Evolutionary conservation across 495 filamentous ascomycete species (phyloP), one percentile per base, ranked within the genome.

Genomic region (Rostrohypoxylon terebratum): DNA sequence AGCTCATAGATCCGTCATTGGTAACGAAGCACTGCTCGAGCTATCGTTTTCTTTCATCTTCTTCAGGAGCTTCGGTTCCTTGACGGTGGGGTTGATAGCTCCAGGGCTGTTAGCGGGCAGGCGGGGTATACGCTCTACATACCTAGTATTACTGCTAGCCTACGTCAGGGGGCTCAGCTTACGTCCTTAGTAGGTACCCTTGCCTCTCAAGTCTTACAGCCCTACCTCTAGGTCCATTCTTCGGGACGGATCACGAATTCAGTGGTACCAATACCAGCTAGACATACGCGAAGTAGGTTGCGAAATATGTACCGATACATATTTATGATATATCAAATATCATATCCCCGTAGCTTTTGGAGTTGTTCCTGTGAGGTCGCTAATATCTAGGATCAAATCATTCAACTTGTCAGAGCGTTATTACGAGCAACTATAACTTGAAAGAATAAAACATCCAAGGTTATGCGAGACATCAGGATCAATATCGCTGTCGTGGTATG

Each of bases 151-250:
- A 34, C 54, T 54, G 13, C 25, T 69, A 73, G 53, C 16, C 48
- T 74, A 74, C 71, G 66, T 73, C 71, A 69, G 63, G 66, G 66
- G 58, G 42, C 44, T 61, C 42, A 62, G 65, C 60, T 61, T 67
- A 59, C 40, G 44, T 20, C n/a, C 42, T 45, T 66, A 58, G 65
- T 28, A 60, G n/a, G n/a, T n/a, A n/a, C n/a, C n/a, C n/a, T 48
- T 4, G 31, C 38, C 62, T 66, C 59, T 47, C 13, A 53, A 31
- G 16, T 60, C 62, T 62, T 47, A 53, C 67, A 64, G 66, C 48
- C 45, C 47, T 66, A 59, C 9, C 33, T 14, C 14, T 42, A 28
- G 28, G 3, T 28, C 28, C 28, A 28, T 14, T 14, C 4, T 63
- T 59, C 40, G 11, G 40, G 48, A 50, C 58, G 48, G 42, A 31